phyloP scores from a whole-genome alignment of 257 asterid genomes.

The Vinca minor region DNA sequence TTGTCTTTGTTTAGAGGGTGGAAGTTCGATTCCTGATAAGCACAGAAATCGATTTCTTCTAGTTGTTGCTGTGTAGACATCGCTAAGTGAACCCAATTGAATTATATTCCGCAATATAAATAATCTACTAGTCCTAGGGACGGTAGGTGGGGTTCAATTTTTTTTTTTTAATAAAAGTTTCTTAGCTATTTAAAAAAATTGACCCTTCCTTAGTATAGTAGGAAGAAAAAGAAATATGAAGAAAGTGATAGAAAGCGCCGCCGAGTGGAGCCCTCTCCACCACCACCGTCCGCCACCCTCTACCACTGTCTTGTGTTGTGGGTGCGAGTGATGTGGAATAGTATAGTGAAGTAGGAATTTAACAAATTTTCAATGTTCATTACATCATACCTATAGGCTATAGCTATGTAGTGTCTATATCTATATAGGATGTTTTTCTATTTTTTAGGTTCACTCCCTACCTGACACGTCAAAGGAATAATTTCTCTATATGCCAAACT shows the following conservation, averaged over 20 bases:
- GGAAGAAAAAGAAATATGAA: background rate
- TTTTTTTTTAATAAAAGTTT: too few species aligned
- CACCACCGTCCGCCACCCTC: slow-evolving; percentile 13
- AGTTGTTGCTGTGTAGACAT: too few species aligned
- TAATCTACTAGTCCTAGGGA: too few species aligned
- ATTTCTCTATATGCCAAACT: background rate
- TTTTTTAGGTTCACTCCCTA: background rate
- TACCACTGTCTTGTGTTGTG: background rate
- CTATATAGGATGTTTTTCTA: background rate
- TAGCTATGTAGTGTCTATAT: background rate
- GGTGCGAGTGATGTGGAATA: background rate
- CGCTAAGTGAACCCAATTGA: too few species aligned
- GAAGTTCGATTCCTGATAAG: too few species aligned
- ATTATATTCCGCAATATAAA: too few species aligned
- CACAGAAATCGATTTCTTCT: too few species aligned
- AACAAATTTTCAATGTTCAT: background rate
- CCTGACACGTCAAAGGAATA: background rate
- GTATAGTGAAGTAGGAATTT: background rate
- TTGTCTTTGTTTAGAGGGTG: too few species aligned
- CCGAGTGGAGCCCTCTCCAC: slow-evolving; percentile 23
- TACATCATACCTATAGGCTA: too few species aligned
- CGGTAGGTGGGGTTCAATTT: too few species aligned
- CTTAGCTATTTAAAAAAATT: too few species aligned
- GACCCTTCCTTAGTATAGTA: too few species aligned
- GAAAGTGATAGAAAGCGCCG: slow-evolving; percentile 17